Base-by-base conservation (phyloP, 495 filamentous ascomycete genomes). In the Hyaloscypha variabilis region DNA sequence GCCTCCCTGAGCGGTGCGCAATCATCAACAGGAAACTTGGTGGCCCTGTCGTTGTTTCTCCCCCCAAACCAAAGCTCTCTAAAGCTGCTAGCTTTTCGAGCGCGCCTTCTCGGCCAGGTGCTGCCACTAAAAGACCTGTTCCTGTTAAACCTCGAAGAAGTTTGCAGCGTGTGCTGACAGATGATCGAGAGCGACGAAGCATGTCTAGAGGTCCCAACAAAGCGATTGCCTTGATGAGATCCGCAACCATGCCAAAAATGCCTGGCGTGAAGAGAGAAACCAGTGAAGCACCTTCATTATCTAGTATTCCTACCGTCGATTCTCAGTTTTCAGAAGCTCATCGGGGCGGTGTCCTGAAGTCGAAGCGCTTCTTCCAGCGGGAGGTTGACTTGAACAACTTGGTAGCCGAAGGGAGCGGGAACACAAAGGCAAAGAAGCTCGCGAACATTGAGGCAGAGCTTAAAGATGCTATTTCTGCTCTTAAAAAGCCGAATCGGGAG, bases 401-500 rank as follows among this genome's bases (percentile, higher is more conserved):
- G 49, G 81, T 83, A 28, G 56, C 63, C 6, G 66, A 64, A 14
- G 81, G 82, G 24, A 87, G 90, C 68, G 81, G 82, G 25, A 87
- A 91, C 69, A 77, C 81, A 17, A 97, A 90, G 74, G 74, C 88
- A 54, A 87, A 84, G 68, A 90, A 91, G 75, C 89, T 92, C 67
- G 89, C 91, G 24, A 82, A 85, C 50, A 79, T 96, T 6, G 89
- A 96, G 64, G 88, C 88, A 63, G 91, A 97, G 72, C 80, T 97
- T 28, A 87, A 90, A 70, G 87, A 90, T 36, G 95, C 94, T 14
- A 97, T 98, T 64, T 79, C 85, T 13, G 82, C 91, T 1, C 79
- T 98, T 29, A 91, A 93, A 69, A 96, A 89, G 74, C 95, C 95
- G 6, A 97, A 97, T 71, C 84, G 95, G 62, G 83, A 88, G 6